phyloP scores from a whole-genome alignment of 1,284 basidiomycete genomes.

The Puccinia horiana region DNA sequence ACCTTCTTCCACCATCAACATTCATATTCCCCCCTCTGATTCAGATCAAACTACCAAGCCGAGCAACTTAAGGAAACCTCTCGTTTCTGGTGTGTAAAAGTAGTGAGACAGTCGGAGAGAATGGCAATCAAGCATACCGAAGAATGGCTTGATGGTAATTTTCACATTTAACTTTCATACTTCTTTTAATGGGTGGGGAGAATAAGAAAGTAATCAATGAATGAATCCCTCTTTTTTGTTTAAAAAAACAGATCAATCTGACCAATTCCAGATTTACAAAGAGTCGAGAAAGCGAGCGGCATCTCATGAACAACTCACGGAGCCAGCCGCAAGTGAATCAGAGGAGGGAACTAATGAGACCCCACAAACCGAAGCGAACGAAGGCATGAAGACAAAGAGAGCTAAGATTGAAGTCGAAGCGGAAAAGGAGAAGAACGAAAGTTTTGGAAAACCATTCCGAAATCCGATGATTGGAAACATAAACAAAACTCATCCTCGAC shows the following conservation, averaged over 20 bases:
- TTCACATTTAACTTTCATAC: too few relatives aligned
- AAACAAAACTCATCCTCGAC: neutral
- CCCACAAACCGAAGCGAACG: neutral
- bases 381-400: neutral
- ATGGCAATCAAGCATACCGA: neutral
- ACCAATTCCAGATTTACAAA: neutral
- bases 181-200: neutral
- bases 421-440: neutral
- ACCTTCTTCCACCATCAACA: too few relatives aligned
- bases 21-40: too few relatives aligned
- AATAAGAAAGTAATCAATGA: neutral
- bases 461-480: constrained; percentile 4
- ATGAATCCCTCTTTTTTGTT: too few relatives aligned
- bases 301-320: neutral
- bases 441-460: constrained; percentile 6
- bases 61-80: too few relatives aligned
- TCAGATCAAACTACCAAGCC: too few relatives aligned
- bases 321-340: neutral
- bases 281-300: neutral
- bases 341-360: too few relatives aligned
- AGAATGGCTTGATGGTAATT: neutral
- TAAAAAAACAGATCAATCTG: neutral
- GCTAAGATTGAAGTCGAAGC: neutral
- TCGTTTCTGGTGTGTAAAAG: too few relatives aligned
- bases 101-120: neutral